Evolutionary conservation across 2,329 filamentous ascomycete genomes (phyloP).

Genomic region (Colletotrichum somersetense): DNA sequence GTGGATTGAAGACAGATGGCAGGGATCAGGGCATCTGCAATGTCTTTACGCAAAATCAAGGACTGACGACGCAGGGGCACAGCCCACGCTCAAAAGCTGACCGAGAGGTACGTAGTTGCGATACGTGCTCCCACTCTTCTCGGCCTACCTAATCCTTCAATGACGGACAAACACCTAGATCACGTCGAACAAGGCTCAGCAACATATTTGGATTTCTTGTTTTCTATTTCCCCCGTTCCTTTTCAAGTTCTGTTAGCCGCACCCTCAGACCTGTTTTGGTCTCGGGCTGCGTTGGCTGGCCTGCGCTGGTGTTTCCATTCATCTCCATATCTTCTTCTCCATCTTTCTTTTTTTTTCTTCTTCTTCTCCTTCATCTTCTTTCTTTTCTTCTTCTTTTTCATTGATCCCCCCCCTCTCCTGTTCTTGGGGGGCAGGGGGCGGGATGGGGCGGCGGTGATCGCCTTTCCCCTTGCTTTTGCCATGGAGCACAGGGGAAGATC

Average conservation of each 20-base stretch:
- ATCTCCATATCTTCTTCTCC: not conserved
- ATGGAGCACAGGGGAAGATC: not conserved
- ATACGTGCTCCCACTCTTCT: not conserved
- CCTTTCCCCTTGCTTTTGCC: not conserved
- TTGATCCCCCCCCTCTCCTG: not conserved
- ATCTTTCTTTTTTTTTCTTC: not conserved
- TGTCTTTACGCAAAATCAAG: slow-evolving; percentile 12
- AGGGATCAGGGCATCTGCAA: slow-evolving; percentile 11
- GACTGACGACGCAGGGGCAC: slow-evolving; percentile 23
- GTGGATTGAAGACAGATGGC: not conserved
- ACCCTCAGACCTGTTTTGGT: not conserved
- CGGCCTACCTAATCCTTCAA: not conserved
- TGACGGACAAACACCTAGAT: not conserved
- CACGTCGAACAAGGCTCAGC: not conserved
- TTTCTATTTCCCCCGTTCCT: not conserved
- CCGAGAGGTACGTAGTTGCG: not conserved
- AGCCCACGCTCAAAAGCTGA: not conserved
- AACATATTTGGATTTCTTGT: slow-evolving; percentile 23
- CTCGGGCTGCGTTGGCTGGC: not conserved
- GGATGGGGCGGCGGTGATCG: not conserved
- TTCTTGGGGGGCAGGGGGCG: too few species aligned
- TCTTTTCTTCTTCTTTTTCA: not conserved
- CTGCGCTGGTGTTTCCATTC: not conserved
- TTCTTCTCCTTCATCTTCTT: too few species aligned
- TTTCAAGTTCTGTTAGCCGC: not conserved